A percentile compares a stretch with the other conserved stretches of the same genome.
These are phyloP conservation scores for Pisolithus marmoratus DNA, from an alignment of 768 basidiomycete species.

Conservation along the genomic window DNA sequence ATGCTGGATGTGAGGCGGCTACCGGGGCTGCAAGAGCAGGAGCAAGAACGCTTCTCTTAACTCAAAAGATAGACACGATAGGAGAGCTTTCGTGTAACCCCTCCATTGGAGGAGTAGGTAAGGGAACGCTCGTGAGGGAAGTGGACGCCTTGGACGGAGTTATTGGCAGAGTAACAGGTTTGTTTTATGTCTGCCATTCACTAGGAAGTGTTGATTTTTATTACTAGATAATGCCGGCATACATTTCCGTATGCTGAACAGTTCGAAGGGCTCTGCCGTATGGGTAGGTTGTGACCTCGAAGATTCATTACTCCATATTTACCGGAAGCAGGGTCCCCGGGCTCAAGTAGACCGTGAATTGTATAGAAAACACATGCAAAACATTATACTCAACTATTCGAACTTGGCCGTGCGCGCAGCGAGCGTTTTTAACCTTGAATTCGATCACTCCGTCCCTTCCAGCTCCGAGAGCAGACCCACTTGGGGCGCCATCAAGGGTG, in stretches of 20 bases:
- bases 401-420: conserved; percentile 66
- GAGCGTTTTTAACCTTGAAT: conserved; percentile 74
- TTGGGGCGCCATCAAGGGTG: conserved; percentile 58
- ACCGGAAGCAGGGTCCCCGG: conserved; percentile 62
- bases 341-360: conserved; percentile 84
- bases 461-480: conserved; percentile 18
- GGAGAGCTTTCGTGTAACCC: conserved; percentile 90
- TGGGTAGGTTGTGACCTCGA: conserved; percentile 52
- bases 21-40: conserved; percentile 81
- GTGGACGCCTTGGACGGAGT: conserved; percentile 88
- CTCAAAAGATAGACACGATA: conserved; percentile 75
- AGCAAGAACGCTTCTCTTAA: conserved; percentile 74
- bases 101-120: conserved; percentile 87
- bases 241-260: conserved; percentile 82
- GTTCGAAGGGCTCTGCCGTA: conserved; percentile 82
- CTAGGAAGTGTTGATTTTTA: not conserved
- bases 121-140: conserved; percentile 87
- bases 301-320: not conserved
- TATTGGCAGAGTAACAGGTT: conserved; percentile 79
- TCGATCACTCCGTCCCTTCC: conserved; percentile 42
- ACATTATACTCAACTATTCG: conserved; percentile 55
- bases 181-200: conserved; percentile 13
- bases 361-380: conserved; percentile 82
- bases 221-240: conserved; percentile 76
- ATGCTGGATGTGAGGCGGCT: conserved; percentile 91